Percentiles rank a stretch among this genome's conserved stretches.
phyloP scores from a whole-genome alignment of 2,329 filamentous ascomycete species.

The Fusarium odoratissimum region DNA sequence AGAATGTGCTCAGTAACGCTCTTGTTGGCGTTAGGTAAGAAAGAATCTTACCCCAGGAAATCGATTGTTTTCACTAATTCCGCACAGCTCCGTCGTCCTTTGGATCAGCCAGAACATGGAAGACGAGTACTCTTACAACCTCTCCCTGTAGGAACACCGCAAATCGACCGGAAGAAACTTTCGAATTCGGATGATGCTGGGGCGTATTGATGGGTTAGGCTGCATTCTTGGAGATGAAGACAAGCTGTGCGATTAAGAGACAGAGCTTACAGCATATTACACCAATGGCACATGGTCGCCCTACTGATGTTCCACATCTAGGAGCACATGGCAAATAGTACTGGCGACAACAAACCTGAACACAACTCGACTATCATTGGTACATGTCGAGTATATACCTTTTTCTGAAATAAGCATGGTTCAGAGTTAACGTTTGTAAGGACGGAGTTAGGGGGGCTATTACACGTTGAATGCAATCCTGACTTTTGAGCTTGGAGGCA shows the following conservation, averaged over 20 bases:
- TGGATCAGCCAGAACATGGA: conserved; percentile 80
- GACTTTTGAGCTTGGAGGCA: not conserved
- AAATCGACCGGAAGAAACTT: conserved; percentile 3
- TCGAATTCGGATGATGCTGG: not conserved
- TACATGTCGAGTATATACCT: not conserved
- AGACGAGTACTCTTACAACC: conserved; percentile 76
- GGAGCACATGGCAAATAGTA: not conserved
- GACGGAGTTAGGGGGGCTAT: conserved; percentile 10
- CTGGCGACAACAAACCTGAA: conserved; percentile 1
- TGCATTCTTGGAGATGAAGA: conserved; percentile 1
- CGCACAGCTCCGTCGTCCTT: conserved; percentile 67
- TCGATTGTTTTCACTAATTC: conserved; percentile 25
- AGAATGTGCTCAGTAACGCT: conserved; percentile 74
- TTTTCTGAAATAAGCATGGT: conserved; percentile 14
- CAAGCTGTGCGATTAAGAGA: conserved; percentile 35
- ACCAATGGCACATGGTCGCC: conserved; percentile 9
- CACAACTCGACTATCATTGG: not conserved
- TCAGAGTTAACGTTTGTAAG: conserved; percentile 20
- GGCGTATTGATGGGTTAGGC: conserved; percentile 19
- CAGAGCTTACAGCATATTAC: not conserved
- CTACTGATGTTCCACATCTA: not conserved
- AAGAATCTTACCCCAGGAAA: not conserved
- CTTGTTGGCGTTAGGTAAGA: conserved; percentile 70
- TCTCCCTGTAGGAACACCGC: conserved; percentile 61
- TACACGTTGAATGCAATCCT: not conserved